A percentile compares a stretch with the other conserved stretches of the same genome.
phyloP scores from a whole-genome alignment of 2,329 filamentous ascomycete species.

The Colletotrichum cereale region DNA sequence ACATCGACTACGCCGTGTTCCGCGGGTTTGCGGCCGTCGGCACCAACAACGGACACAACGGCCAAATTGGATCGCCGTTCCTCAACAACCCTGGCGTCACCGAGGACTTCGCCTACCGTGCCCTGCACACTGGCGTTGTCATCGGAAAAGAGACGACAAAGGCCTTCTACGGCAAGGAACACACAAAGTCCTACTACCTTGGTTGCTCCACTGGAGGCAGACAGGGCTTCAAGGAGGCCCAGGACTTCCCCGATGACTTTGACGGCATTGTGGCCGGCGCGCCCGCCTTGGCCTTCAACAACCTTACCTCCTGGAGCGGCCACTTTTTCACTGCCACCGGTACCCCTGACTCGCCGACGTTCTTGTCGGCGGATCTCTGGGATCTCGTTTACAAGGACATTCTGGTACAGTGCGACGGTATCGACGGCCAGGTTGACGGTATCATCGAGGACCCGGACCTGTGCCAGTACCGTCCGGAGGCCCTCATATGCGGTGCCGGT shows the following conservation, averaged over 20 bases:
- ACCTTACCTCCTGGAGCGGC: slow-evolving; percentile 51
- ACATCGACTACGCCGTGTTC: slow-evolving; percentile 55
- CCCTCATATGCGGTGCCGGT: slow-evolving; percentile 53
- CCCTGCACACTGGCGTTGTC: slow-evolving; percentile 48
- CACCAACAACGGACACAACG: slow-evolving; percentile 64
- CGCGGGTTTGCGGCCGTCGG: slow-evolving; percentile 60
- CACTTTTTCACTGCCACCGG: slow-evolving; percentile 54
- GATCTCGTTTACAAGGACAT: slow-evolving; percentile 38
- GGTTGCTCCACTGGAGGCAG: slow-evolving; percentile 66
- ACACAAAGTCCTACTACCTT: slow-evolving; percentile 58
- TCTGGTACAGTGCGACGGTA: slow-evolving; percentile 47
- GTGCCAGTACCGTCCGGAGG: slow-evolving; percentile 54
- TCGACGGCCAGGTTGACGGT: slow-evolving; percentile 45
- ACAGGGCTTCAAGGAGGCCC: slow-evolving; percentile 61
- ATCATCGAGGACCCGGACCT: slow-evolving; percentile 41
- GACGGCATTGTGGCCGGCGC: slow-evolving; percentile 57
- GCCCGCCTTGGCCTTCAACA: slow-evolving; percentile 55
- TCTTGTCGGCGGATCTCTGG: slow-evolving; percentile 50
- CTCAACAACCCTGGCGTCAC: slow-evolving; percentile 53
- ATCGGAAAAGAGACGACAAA: slow-evolving; percentile 60
- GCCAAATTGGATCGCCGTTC: slow-evolving; percentile 49
- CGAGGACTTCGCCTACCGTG: slow-evolving; percentile 52
- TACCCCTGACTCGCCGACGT: slow-evolving; percentile 52
- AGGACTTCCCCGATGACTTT: slow-evolving; percentile 62
- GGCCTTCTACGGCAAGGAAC: slow-evolving; percentile 57